A percentile compares a stretch with the other conserved stretches of the same genome.
Evolutionary conservation across 2,329 filamentous ascomycete genomes (phyloP).

Genomic region (Aspergillus proliferans): DNA sequence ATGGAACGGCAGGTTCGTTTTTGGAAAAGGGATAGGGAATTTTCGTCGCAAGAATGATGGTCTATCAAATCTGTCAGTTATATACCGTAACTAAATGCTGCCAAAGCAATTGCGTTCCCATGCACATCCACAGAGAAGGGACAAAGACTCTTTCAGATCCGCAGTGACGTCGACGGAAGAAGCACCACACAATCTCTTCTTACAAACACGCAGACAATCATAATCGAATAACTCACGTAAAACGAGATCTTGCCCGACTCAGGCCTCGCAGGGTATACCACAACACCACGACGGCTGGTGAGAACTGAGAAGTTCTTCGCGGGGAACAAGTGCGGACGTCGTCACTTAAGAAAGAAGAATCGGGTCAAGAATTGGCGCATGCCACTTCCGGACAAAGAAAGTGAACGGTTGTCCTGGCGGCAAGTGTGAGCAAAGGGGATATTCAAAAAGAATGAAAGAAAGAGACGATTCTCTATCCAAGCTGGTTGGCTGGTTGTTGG

Average conservation of each 20-base stretch:
- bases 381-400: background rate
- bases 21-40: slow-evolving; percentile 11
- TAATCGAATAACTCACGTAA: slow-evolving; percentile 22
- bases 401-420: background rate
- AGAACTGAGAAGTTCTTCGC: slow-evolving; percentile 9
- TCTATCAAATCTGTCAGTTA: slow-evolving; percentile 18
- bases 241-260: slow-evolving; percentile 21
- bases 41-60: slow-evolving; percentile 13
- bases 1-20: slow-evolving; percentile 6
- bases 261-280: slow-evolving; percentile 18
- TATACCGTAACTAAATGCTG: background rate
- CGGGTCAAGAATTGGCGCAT: background rate
- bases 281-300: slow-evolving; percentile 23
- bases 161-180: too few relatives aligned
- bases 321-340: slow-evolving; percentile 20
- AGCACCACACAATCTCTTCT: background rate
- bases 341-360: slow-evolving; percentile 17
- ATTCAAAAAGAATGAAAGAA: background rate
- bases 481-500: too few relatives aligned
- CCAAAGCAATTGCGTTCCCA: slow-evolving; percentile 4
- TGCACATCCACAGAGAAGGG: background rate
- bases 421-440: too few relatives aligned
- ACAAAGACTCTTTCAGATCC: slow-evolving; percentile 10
- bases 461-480: background rate
- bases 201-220: background rate